Base-by-base conservation (phyloP, 306 rosid species). In the Corylus heterophylla region DNA sequence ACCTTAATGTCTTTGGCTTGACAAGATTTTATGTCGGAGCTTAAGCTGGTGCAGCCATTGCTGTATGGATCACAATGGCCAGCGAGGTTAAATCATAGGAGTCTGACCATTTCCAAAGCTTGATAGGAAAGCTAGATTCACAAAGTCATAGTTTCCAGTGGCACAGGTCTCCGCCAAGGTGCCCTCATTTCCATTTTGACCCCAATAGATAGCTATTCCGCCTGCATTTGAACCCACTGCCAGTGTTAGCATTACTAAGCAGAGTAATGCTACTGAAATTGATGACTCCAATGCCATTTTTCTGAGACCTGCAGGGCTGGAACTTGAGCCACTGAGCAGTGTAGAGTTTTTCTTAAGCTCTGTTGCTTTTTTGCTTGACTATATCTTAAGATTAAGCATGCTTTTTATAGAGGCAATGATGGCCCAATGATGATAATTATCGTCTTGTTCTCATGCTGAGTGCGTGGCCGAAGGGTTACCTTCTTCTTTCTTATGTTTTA, bases 171-270 rank as follows among this genome's bases (percentile, higher is more conserved):
- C 55, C 13, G 61, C 45, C 75, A 71, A 29, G 39, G 75, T 71
- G 35, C 75, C 75, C 17, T 71, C 75, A 71, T 71, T 49, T 20
- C 75, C 75, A 50, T 71, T 71, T 47, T 71, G 75, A 25, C 61
- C 75, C 61, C 75, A 71, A 25, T 71, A 71, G 18, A 71, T 49
- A 2, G 61, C 12, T 20, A 71, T 71, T 50, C 44, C 20, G 6
- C 61, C 75, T 3, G 75, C 75, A 48, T 71, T 8, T 7, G 39
- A 12, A 47, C 59, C 44, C 12, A 50, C 7, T 71, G 75, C 42
- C 31, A 50, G 18, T 29, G 31, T 4, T 12, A 71, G 59, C 16
- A 71, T 4, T 29, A 22, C 61, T 29, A 45, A 31, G 29, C 56
- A 50, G 25, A 71, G 44, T 1, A 63, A 63, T 5, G 29, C 69